These are phyloP conservation scores for Phytophthora hybrid DNA, from an alignment of 352 stramenopile genomes.

Conservation along the genomic window DNA sequence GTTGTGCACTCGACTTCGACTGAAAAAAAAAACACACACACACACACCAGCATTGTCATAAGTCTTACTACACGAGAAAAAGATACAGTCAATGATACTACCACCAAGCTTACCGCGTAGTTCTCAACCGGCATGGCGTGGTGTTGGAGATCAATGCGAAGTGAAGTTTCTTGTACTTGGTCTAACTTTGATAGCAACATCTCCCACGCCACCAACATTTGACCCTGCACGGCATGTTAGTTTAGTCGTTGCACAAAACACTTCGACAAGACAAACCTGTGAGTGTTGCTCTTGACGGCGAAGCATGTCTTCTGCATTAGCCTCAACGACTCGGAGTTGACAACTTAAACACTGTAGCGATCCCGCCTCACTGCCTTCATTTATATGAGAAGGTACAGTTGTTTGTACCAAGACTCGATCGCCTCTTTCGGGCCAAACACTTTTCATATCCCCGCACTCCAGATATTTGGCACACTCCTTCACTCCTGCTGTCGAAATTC, in stretches of 20 bases:
- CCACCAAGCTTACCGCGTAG: constrained; percentile 44
- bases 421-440: background rate
- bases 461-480: background rate
- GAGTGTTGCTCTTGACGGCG: constrained; percentile 52
- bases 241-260: background rate
- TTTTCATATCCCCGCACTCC: background rate
- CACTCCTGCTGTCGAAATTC: constrained; percentile 7
- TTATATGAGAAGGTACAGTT: background rate
- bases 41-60: background rate
- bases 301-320: constrained; percentile 47
- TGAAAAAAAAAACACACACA: background rate
- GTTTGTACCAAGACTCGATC: background rate
- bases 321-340: constrained; percentile 62
- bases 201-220: constrained; percentile 54
- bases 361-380: constrained; percentile 51
- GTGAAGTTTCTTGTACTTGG: constrained; percentile 50
- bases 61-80: background rate
- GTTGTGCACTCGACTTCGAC: background rate
- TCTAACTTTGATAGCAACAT: constrained; percentile 62
- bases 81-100: background rate
- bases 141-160: constrained; percentile 52
- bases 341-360: constrained; percentile 59
- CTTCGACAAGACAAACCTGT: constrained; percentile 38
- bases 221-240: constrained; percentile 31
- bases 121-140: constrained; percentile 38